Percentiles rank a stretch among this genome's conserved stretches.
phyloP scores from a whole-genome alignment of 371 early-diverging fungal genomes.

The Thermomucor indicae-seudaticae region DNA sequence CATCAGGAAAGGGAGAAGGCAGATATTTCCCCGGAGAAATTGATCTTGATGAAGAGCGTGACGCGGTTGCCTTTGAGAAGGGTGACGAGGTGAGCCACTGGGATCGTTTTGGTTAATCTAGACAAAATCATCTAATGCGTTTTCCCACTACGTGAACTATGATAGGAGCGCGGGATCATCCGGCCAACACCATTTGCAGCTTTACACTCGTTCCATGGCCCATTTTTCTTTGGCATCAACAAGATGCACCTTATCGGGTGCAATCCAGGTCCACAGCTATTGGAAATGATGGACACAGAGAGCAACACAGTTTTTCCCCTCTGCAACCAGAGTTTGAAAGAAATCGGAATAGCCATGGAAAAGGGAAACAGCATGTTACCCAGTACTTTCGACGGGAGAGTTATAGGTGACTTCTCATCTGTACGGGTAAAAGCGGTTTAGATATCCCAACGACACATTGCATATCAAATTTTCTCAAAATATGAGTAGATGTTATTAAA shows the following conservation, averaged over 20 bases:
- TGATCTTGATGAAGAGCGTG: background rate
- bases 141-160: too few species aligned
- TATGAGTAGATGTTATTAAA: background rate
- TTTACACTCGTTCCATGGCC: slow-evolving; percentile 3
- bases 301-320: background rate
- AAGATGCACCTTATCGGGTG: slow-evolving; percentile 3
- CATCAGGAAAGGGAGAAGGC: background rate
- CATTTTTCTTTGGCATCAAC: slow-evolving; percentile 3
- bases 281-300: background rate
- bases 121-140: too few species aligned
- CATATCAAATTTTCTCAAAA: background rate
- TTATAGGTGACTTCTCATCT: slow-evolving; percentile 1
- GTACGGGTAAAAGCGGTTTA: too few species aligned
- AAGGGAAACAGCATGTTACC: background rate
- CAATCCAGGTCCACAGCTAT: background rate
- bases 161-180: too few species aligned
- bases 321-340: background rate
- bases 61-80: too few species aligned
- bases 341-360: background rate
- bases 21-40: background rate
- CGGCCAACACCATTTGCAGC: slow-evolving; percentile 4
- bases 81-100: too few species aligned
- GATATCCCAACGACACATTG: background rate
- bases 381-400: background rate
- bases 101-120: too few species aligned